Evolutionary conservation across 176 grass and related monocot genomes (phyloP), one percentile per base, ranked within the genome.

Genomic region (Aegilops longissima): DNA sequence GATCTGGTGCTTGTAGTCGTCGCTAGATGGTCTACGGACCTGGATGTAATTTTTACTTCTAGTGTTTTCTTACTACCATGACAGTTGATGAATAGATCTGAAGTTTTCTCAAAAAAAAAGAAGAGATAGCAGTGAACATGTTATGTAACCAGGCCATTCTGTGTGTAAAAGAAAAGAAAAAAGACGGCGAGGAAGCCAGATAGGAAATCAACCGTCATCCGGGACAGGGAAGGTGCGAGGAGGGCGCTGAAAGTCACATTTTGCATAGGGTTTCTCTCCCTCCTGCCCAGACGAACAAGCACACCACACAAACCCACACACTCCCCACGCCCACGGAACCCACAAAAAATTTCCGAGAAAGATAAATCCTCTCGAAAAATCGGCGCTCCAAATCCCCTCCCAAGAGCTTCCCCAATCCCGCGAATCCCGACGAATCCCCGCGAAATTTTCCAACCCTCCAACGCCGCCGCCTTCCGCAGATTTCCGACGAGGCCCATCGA

Each of bases 191-290:
- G 1, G 6, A 81, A 58, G 45, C 61, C 63, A 38, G 64, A 70
- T 20, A 18, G 54, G 83, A 62, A 70, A 90, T 40, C 36, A 90
- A 78, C 79, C 79, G 64, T 82, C 72, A 38, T 82, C 35, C 12
- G 40, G 16, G 29, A 36, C 12, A 58, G 17, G 39, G 9, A 24
- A 62, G 78, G 47, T 52, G 70, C 23, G 14, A 77, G 13, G n/a
- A n/a, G 24, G 44, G 72, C 33, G 83, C 35, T 62, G 70, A 51
- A 69, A 62, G 88, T 54, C 88, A 89, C 88, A 51, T 70, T 86
- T 30, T 33, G 70, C 89, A 88, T 85, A 88, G 90, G 86, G 86
- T 91, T 91, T 88, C 86, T 88, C 86, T 54, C 61, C 77, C 70
- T 61, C 51, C 62, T 75, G 42, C 80, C 78, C 11, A 77, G 85